Evolutionary conservation across 192 early-diverging fungal genomes (phyloP).

Genomic region (Entomortierella lignicola): DNA sequence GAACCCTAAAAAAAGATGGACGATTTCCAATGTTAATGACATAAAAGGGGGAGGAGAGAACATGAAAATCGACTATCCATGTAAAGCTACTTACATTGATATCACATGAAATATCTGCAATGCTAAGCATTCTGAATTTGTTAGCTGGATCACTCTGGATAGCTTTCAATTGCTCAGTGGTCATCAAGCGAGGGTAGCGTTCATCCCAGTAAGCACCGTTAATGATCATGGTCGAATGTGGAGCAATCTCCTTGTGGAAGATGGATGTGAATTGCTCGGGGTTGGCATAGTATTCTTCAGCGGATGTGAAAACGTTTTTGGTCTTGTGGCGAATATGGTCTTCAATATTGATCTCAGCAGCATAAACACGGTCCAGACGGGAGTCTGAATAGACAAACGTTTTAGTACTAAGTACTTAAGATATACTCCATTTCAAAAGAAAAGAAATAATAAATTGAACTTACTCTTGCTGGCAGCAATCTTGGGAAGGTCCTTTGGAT

Average conservation of each 20-base stretch:
- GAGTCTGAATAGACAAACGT: constrained; percentile 55
- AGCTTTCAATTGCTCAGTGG: constrained; percentile 80
- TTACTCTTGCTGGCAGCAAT: constrained; percentile 69
- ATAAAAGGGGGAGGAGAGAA: background rate
- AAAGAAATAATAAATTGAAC: constrained; percentile 23
- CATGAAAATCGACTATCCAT: background rate
- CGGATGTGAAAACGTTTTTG: constrained; percentile 65
- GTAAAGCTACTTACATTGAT: constrained; percentile 68
- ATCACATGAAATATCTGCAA: constrained; percentile 96
- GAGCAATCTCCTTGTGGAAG: constrained; percentile 78
- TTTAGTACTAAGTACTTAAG: too few species aligned
- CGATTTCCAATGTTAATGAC: background rate
- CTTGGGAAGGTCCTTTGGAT: constrained; percentile 71
- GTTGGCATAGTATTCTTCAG: constrained; percentile 78
- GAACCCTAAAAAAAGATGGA: constrained; percentile 71
- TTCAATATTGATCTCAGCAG: constrained; percentile 76
- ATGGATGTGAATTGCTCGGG: constrained; percentile 63
- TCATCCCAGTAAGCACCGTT: constrained; percentile 97
- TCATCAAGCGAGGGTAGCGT: constrained; percentile 88
- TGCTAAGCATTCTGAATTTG: constrained; percentile 78
- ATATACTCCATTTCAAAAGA: too few species aligned
- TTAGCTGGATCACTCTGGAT: constrained; percentile 75
- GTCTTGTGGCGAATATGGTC: constrained; percentile 89
- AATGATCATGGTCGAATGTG: constrained; percentile 87
- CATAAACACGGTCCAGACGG: constrained; percentile 82